These are phyloP conservation scores for Pseudogymnoascus sp. DNA, from an alignment of 2,329 filamentous ascomycete genomes.

Conservation along the genomic window DNA sequence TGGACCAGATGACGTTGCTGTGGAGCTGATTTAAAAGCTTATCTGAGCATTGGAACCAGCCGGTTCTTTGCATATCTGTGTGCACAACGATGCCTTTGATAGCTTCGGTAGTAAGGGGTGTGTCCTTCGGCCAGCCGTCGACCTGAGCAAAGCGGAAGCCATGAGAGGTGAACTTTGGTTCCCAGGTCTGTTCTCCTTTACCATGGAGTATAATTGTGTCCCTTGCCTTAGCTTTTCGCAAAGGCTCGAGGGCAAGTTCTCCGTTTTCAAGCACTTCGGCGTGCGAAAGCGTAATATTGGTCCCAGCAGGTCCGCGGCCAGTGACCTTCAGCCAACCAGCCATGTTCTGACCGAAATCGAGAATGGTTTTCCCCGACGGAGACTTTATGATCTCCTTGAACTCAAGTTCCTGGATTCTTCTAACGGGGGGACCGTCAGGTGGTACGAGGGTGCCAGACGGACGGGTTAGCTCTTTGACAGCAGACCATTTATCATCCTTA, in stretches of 20 bases:
- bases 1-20: conserved; percentile 46
- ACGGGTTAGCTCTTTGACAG: conserved; percentile 24
- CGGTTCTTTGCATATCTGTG: conserved; percentile 30
- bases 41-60: conserved; percentile 20
- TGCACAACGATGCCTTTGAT: conserved; percentile 34
- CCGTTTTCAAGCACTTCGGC: conserved; percentile 47
- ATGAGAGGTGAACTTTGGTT: conserved; percentile 39
- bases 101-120: conserved; percentile 17
- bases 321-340: conserved; percentile 34
- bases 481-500: conserved; percentile 23
- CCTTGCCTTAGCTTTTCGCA: conserved; percentile 29
- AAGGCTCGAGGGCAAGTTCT: conserved; percentile 35
- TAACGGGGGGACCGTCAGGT: conserved; percentile 37
- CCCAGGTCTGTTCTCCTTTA: conserved; percentile 26
- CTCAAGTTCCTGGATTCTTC: conserved; percentile 23
- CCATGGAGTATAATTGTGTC: conserved; percentile 30
- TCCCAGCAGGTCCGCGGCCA: conserved; percentile 30
- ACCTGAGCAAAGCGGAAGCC: conserved; percentile 39
- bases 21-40: conserved; percentile 43
- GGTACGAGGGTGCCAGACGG: conserved; percentile 29
- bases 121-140: conserved; percentile 27
- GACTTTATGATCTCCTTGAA: conserved; percentile 16
- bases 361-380: conserved; percentile 29
- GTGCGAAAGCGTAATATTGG: conserved; percentile 39
- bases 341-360: conserved; percentile 39